Percentiles rank a stretch among this genome's conserved stretches.
These are phyloP conservation scores for Cyphellophora europaea DNA, from an alignment of 2,329 filamentous ascomycete species.

Conservation along the genomic window DNA sequence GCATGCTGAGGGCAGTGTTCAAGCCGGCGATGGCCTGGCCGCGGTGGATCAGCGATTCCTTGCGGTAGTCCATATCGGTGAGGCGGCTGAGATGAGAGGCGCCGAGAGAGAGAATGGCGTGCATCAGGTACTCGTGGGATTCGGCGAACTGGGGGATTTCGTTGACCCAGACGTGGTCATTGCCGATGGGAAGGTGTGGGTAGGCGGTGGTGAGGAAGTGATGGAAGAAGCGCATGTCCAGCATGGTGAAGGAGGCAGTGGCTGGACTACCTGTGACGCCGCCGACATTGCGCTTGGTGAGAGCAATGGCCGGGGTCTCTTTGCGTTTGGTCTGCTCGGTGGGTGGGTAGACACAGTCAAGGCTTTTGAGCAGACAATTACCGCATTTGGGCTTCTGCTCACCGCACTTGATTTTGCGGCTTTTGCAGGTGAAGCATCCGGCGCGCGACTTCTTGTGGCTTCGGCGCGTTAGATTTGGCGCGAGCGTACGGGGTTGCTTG, in stretches of 20 bases:
- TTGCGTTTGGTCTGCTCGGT: slow-evolving; percentile 7
- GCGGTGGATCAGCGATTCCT: slow-evolving; percentile 54
- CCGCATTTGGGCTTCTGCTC: slow-evolving; percentile 29
- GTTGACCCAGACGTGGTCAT: slow-evolving; percentile 58
- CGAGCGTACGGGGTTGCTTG: slow-evolving; percentile 9
- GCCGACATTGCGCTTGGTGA: slow-evolving; percentile 5
- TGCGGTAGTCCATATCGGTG: slow-evolving; percentile 38
- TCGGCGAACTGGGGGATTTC: slow-evolving; percentile 59
- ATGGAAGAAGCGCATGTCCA: slow-evolving; percentile 45
- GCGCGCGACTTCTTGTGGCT: slow-evolving; percentile 31
- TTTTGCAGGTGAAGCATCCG: slow-evolving; percentile 32
- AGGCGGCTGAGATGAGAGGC: slow-evolving; percentile 50
- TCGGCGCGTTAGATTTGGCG: slow-evolving; percentile 18
- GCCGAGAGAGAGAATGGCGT: slow-evolving; percentile 58
- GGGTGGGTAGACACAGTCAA: slow-evolving; percentile 24
- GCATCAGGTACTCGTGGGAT: slow-evolving; percentile 61
- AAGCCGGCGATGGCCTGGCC: slow-evolving; percentile 56
- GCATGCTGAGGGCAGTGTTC: slow-evolving; percentile 40
- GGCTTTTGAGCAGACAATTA: slow-evolving; percentile 26
- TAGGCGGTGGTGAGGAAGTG: slow-evolving; percentile 45
- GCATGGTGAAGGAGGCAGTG: slow-evolving; percentile 10
- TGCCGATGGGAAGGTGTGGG: slow-evolving; percentile 56
- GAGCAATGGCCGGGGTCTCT: not conserved
- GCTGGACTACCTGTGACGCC: slow-evolving; percentile 1
- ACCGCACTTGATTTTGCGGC: slow-evolving; percentile 37